These are phyloP conservation scores for Blastobotrys capitulatus DNA, from an alignment of 1,139 yeast species.

Conservation along the genomic window DNA sequence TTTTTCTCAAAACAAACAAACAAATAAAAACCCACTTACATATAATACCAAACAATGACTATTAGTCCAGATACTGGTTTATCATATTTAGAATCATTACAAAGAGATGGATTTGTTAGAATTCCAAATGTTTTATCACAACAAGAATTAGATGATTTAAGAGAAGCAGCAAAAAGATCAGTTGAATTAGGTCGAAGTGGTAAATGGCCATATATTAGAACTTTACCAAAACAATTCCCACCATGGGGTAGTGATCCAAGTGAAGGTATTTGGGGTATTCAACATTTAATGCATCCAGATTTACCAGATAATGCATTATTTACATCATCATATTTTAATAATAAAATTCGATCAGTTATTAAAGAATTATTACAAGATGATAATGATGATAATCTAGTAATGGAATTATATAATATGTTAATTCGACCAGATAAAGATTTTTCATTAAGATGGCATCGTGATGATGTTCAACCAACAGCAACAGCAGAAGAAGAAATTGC, in stretches of 20 bases:
- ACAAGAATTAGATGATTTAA: conserved; percentile 40
- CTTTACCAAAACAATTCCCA: conserved; percentile 48
- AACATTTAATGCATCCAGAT: conserved; percentile 49
- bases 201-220: conserved; percentile 48
- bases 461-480: conserved; percentile 48
- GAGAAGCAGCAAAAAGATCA: conserved; percentile 40
- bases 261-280: conserved; percentile 55
- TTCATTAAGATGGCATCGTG: conserved; percentile 55
- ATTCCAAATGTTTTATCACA: conserved; percentile 40
- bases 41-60: too few species aligned
- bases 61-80: conserved; percentile 14
- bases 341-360: conserved; percentile 9
- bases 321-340: conserved; percentile 14
- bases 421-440: conserved; percentile 53
- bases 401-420: conserved; percentile 54
- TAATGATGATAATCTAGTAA: conserved; percentile 39
- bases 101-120: conserved; percentile 41
- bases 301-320: conserved; percentile 32
- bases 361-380: conserved; percentile 34
- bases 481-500: conserved; percentile 44
- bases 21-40: background rate
- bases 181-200: conserved; percentile 46
- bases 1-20: background rate
- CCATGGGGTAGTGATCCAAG: conserved; percentile 54
- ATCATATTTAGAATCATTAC: conserved; percentile 12